Evolutionary conservation across 108 stramenopile genomes (phyloP), one percentile per base, ranked within the genome.

Genomic region (Skeletonema potamos): DNA sequence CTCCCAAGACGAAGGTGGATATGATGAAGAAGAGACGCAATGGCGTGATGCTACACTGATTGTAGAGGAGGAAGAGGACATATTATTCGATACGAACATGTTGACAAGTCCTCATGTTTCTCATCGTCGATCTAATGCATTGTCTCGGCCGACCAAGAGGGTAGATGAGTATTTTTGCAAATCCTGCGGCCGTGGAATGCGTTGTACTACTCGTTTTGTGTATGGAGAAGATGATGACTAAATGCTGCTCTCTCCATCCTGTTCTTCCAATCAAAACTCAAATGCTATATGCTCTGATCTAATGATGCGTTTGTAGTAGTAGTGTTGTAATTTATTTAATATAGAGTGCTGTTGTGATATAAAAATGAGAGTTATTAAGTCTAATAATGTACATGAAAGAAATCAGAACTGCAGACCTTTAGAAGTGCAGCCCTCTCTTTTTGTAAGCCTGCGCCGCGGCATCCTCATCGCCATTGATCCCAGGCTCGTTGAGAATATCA

Each of bases 361-460:
- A 30, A 59, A 30, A 59, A 59, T 59, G 58, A 30, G 10, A 51
- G 22, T n/a, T 51, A 51, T 51, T 41, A 51, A 24, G 22, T 18
- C 13, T 33, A 18, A 12, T 24, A 59, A 59, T 30, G 48, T 24
- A 66, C n/a, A n/a, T n/a, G n/a, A n/a, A n/a, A n/a, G n/a, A n/a
- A n/a, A n/a, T n/a, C n/a, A n/a, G n/a, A n/a, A n/a, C n/a, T n/a
- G n/a, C n/a, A n/a, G n/a, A n/a, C n/a, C n/a, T n/a, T 46, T 54
- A 81, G 67, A 81, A 81, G 63, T 81, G 80, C 54, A 73, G 64
- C 15, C 80, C 80, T 51, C 80, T 58, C 11, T 24, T n/a, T 10
- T 69, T 63, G 44, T 74, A 81, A 39, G 56, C 58, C 36, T 74
- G 69, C 22, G 80, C 80, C 27, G 80, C 80, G 26, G 32, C 36